A percentile compares a stretch with the other conserved stretches of the same genome.
phyloP scores from a whole-genome alignment of 768 basidiomycete species.

The Lactarius hengduanensis region DNA sequence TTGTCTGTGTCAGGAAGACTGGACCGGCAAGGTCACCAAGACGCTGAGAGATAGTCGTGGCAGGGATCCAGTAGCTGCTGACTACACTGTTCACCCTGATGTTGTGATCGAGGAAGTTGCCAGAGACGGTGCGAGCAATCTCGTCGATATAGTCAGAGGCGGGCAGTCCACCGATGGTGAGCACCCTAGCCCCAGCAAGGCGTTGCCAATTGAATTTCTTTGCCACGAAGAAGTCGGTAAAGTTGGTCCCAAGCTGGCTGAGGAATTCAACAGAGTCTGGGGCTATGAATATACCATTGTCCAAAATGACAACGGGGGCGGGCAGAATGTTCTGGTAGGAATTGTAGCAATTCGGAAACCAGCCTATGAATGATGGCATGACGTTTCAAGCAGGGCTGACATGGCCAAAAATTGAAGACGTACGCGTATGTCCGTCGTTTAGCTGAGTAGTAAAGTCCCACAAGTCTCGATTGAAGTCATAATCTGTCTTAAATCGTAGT shows the following conservation, averaged over 20 bases:
- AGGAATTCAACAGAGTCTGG: conserved; percentile 56
- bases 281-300: conserved; percentile 44
- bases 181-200: conserved; percentile 57
- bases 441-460: conserved; percentile 55
- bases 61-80: conserved; percentile 50
- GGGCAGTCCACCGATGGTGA: conserved; percentile 52
- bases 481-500: conserved; percentile 49
- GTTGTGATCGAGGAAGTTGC: conserved; percentile 63
- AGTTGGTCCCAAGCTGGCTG: conserved; percentile 44
- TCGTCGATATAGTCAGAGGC: conserved; percentile 55
- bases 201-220: conserved; percentile 58
- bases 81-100: conserved; percentile 63
- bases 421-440: conserved; percentile 68
- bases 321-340: conserved; percentile 48
- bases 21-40: conserved; percentile 58
- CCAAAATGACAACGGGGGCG: conserved; percentile 43
- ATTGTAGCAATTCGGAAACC: conserved; percentile 56
- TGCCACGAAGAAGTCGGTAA: conserved; percentile 42
- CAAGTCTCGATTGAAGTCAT: conserved; percentile 61
- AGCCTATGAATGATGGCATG: conserved; percentile 38
- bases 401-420: conserved; percentile 20
- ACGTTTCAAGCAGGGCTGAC: not conserved
- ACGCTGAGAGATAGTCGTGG: conserved; percentile 52
- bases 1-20: conserved; percentile 45
- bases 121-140: conserved; percentile 55